Base-by-base conservation (phyloP, 116 monocot genomes). In the Iris pallida region DNA sequence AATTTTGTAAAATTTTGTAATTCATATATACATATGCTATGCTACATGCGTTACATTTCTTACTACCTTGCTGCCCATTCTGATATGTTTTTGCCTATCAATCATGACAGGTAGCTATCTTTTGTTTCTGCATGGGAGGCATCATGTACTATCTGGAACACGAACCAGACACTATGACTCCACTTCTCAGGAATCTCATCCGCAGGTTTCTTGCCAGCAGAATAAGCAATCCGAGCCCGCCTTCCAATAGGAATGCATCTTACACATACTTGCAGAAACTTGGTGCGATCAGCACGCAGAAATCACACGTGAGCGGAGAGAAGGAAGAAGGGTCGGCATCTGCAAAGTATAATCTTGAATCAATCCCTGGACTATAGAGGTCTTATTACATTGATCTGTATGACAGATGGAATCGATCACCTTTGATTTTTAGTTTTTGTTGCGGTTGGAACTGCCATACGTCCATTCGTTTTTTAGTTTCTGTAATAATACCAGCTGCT, bases 141-240 rank as follows among this genome's bases (percentile, higher is more conserved):
- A 92, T 85, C 59, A 97, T 97, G 96, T 97, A 92, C 75, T 97
- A 87, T 75, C 72, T 97, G 16, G 96, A 97, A 60, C 74, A 92
- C 61, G 96, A 97, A 65, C 96, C 96, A 18, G 96, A 87, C 18
- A 97, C 92, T 4, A 92, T 97, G 96, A 83, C 96, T 57, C 87
- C 96, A 57, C 77, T 97, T 61, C 92, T 97, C 47, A 78, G 92
- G 65, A 78, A 92, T 15, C 75, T 97, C 42, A 89, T 97, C 53
- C 80, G 92, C 10, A 66, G 96, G 9, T 92, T 97, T 60, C 96
- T 97, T 16, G 81, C 87, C 5, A 92, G 92, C 82, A 92, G 92
- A 78, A 92, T 97, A 63, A 97, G 85, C 79, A 92, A 82, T 80
- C 92, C 81, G 15, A 83, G 66, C 52, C 77, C 86, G 16, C 49